Conservation (phyloP, 345 rosid species). For the Melastoma malabathricum region DNA sequence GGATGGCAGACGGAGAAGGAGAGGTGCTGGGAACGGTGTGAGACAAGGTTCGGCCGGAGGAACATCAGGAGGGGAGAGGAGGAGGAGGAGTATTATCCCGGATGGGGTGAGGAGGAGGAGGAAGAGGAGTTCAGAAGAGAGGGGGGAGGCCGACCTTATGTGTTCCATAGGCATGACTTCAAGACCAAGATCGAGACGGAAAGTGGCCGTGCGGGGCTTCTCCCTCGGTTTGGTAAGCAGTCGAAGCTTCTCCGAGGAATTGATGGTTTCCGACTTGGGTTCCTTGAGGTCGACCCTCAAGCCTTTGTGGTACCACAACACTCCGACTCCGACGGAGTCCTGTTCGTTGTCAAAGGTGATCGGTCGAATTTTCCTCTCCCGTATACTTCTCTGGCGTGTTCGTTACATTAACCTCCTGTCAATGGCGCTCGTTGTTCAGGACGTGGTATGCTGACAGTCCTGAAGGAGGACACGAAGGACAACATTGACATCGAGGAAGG, state of each 20-base stretch:
- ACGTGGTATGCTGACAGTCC: constrained; percentile 19
- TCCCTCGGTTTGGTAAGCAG: constrained; percentile 20
- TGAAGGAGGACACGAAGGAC: constrained; percentile 18
- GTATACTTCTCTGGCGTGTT: too few relatives aligned
- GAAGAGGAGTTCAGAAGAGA: constrained; percentile 1
- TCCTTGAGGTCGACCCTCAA: constrained; percentile 22
- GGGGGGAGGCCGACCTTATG: constrained; percentile 21
- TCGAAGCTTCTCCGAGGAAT: constrained; percentile 33
- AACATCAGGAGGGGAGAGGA: neutral
- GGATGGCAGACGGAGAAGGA: constrained; percentile 2
- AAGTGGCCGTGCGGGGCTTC: constrained; percentile 21
- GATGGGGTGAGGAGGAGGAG: neutral
- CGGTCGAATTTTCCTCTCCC: neutral
- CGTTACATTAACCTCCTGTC: neutral
- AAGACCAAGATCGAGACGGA: constrained; percentile 7
- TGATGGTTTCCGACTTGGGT: constrained; percentile 18
- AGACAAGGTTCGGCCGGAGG: too few relatives aligned
- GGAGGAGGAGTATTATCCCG: constrained; percentile 6
- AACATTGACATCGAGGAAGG: constrained; percentile 23
- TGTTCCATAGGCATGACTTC: constrained; percentile 19
- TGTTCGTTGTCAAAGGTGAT: constrained; percentile 25
- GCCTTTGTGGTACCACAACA: constrained; percentile 24
- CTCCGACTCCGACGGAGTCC: constrained; percentile 26
- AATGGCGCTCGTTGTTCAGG: constrained; percentile 14
- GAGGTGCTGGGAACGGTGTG: constrained; percentile 1